These are phyloP conservation scores for Colletotrichum salicis DNA, from an alignment of 2,329 filamentous ascomycete genomes.

Conservation along the genomic window DNA sequence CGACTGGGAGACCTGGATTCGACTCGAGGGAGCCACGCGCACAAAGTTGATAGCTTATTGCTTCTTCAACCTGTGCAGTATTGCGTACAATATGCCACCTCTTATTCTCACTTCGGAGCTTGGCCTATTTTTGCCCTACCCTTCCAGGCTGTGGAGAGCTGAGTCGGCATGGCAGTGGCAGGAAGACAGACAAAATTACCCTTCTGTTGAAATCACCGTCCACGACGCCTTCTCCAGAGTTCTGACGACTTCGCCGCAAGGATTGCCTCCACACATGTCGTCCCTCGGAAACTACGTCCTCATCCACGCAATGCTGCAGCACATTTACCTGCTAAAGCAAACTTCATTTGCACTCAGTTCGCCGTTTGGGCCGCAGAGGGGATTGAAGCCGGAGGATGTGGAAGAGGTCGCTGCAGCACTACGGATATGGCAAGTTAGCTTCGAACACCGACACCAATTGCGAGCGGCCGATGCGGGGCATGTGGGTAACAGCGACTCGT, in stretches of 20 bases:
- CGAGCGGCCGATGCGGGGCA: constrained; percentile 60
- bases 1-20: constrained; percentile 71
- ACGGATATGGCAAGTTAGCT: constrained; percentile 67
- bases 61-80: constrained; percentile 72
- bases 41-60: constrained; percentile 71
- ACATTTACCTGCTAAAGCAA: constrained; percentile 76
- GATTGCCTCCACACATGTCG: constrained; percentile 61
- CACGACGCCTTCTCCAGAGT: constrained; percentile 67
- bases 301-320: constrained; percentile 77
- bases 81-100: constrained; percentile 70
- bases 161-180: constrained; percentile 70
- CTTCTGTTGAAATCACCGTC: constrained; percentile 62
- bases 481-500: constrained; percentile 59
- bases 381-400: constrained; percentile 64
- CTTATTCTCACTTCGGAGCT: constrained; percentile 68
- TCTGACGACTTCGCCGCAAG: constrained; percentile 61
- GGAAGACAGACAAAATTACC: constrained; percentile 62
- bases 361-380: constrained; percentile 61
- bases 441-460: constrained; percentile 65
- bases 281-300: constrained; percentile 77
- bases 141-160: constrained; percentile 67
- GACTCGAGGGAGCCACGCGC: constrained; percentile 65
- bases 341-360: constrained; percentile 63
- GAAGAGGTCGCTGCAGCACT: constrained; percentile 67
- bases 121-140: constrained; percentile 64